phyloP scores from a whole-genome alignment of 192 early-diverging fungal genomes.

The Backusella macrospora region DNA sequence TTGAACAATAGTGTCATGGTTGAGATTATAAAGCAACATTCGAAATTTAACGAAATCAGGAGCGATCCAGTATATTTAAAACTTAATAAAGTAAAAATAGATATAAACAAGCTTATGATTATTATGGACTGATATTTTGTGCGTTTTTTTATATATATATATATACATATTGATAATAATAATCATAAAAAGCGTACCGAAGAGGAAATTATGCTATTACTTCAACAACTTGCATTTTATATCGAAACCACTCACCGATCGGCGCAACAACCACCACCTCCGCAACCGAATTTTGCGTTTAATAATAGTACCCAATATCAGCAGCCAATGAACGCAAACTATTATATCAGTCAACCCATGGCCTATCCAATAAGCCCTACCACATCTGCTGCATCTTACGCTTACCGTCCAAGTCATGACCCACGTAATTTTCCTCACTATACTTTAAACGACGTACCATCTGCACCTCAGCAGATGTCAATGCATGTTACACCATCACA shows the following conservation, averaged over 20 bases:
- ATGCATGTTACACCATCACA: not conserved
- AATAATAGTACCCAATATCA: not conserved
- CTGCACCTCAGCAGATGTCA: conserved; percentile 59
- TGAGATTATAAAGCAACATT: conserved; percentile 46
- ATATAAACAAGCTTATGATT: not conserved
- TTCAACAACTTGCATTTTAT: conserved; percentile 17
- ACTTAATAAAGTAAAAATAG: conserved; percentile 45
- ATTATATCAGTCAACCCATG: not conserved
- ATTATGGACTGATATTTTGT: not conserved
- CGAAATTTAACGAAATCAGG: conserved; percentile 45
- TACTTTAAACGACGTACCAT: conserved; percentile 12
- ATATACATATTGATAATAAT: not conserved
- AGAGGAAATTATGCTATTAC: conserved; percentile 5
- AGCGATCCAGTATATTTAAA: conserved; percentile 17
- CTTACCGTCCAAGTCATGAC: conserved; percentile 28
- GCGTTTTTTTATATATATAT: not conserved
- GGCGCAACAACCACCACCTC: not conserved
- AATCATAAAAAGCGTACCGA: conserved; percentile 11
- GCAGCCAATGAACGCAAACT: not conserved
- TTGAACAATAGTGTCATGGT: conserved; percentile 44
- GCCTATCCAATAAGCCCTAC: not conserved
- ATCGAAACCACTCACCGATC: not conserved
- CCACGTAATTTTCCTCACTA: conserved; percentile 31
- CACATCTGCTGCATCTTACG: conserved; percentile 2
- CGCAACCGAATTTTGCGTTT: not conserved